phyloP scores from a whole-genome alignment of 2,329 filamentous ascomycete genomes.

The Davidsoniella virescens region DNA sequence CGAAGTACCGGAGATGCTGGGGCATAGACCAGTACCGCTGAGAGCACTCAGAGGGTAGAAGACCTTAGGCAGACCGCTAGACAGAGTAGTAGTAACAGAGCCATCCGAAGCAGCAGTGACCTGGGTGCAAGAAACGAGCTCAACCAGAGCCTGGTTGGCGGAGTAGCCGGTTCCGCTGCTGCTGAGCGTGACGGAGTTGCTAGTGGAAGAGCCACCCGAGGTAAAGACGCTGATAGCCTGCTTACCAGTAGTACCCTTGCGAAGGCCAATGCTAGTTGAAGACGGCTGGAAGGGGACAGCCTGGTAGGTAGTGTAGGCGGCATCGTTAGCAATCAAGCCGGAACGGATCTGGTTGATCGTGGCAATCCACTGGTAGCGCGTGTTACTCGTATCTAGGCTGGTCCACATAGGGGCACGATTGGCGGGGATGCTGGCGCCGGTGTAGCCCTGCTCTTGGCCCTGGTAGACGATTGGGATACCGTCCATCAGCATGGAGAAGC shows the following conservation, averaged over 20 bases:
- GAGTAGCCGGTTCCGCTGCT: slow-evolving; percentile 11
- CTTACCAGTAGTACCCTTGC: slow-evolving; percentile 11
- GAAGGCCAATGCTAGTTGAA: slow-evolving; percentile 11
- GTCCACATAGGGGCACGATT: slow-evolving; percentile 13
- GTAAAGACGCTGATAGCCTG: slow-evolving; percentile 14
- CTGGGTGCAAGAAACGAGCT: slow-evolving; percentile 11
- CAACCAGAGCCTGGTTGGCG: slow-evolving; percentile 11
- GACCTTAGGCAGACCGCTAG: slow-evolving; percentile 12
- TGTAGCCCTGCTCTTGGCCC: slow-evolving; percentile 44
- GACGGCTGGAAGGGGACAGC: slow-evolving; percentile 13
- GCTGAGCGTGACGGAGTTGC: slow-evolving; percentile 11
- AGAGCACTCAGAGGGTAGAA: slow-evolving; percentile 12
- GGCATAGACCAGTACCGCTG: slow-evolving; percentile 8
- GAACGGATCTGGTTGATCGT: slow-evolving; percentile 10
- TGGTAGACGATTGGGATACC: slow-evolving; percentile 45
- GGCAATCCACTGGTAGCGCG: slow-evolving; percentile 12
- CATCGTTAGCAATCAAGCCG: slow-evolving; percentile 10
- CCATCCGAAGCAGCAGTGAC: slow-evolving; percentile 11
- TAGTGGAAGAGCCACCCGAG: slow-evolving; percentile 10
- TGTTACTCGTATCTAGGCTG: slow-evolving; percentile 9
- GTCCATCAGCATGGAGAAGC: slow-evolving; percentile 20
- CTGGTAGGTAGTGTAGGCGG: slow-evolving; percentile 11
- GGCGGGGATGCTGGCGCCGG: slow-evolving; percentile 28
- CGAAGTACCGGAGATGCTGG: slow-evolving; percentile 1
- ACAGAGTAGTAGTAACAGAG: slow-evolving; percentile 10